Evolutionary conservation across 495 filamentous ascomycete genomes (phyloP).

Genomic region (Aspergillus ostianus): DNA sequence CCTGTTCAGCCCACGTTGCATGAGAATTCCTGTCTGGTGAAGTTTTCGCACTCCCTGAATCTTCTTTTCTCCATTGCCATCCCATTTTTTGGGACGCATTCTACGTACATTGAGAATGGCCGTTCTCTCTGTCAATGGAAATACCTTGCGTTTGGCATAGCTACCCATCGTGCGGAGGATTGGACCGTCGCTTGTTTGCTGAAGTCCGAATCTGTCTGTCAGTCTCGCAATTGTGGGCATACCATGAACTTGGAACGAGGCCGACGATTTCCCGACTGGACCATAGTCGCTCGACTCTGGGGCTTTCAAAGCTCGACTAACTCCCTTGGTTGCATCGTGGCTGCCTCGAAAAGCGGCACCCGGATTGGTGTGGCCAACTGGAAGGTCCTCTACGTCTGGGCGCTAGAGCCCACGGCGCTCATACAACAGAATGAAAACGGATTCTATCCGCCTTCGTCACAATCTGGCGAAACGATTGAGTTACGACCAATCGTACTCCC

Average conservation of each 20-base stretch:
- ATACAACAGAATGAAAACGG: slow-evolving; percentile 23
- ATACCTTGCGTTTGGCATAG: slow-evolving; percentile 43
- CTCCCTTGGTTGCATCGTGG: slow-evolving; percentile 43
- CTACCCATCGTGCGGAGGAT: slow-evolving; percentile 36
- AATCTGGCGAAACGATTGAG: slow-evolving; percentile 23
- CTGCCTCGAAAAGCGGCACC: slow-evolving; percentile 37
- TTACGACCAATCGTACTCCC: slow-evolving; percentile 35
- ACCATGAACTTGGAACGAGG: slow-evolving; percentile 42
- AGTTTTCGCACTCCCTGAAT: slow-evolving; percentile 23
- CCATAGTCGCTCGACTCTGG: slow-evolving; percentile 39
- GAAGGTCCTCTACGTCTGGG: slow-evolving; percentile 47
- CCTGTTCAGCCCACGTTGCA: slow-evolving; percentile 19
- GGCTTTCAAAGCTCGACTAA: slow-evolving; percentile 37
- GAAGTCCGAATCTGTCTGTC: slow-evolving; percentile 29
- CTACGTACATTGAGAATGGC: slow-evolving; percentile 11
- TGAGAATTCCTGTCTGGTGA: slow-evolving; percentile 31
- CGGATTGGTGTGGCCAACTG: slow-evolving; percentile 47
- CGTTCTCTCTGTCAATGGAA: slow-evolving; percentile 34
- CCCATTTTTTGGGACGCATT: slow-evolving; percentile 42
- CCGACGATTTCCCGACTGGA: slow-evolving; percentile 36
- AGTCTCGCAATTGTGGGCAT: slow-evolving; percentile 33
- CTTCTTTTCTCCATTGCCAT: slow-evolving; percentile 42
- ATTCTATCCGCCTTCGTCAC: slow-evolving; percentile 33
- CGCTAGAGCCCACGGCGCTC: slow-evolving; percentile 38
- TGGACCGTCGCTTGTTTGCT: slow-evolving; percentile 45